Percentiles rank a stretch among this genome's conserved stretches.
Evolutionary conservation across 768 basidiomycete species (phyloP).

Genomic region (Boletellus emodensis): DNA sequence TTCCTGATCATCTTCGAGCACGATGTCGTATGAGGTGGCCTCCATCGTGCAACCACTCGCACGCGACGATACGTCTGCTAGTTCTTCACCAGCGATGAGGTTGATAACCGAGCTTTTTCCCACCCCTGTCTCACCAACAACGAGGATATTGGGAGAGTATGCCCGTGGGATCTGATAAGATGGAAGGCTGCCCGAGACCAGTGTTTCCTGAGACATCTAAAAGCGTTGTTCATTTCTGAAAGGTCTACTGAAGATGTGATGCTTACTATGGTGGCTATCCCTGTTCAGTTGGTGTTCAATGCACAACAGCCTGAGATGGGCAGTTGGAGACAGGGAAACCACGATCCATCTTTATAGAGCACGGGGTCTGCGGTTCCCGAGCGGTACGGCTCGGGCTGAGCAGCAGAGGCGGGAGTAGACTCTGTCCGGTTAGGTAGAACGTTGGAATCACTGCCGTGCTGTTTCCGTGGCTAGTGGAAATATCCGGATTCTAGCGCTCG

Average conservation of each 20-base stretch:
- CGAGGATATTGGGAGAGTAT: constrained; percentile 32
- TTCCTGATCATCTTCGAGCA: constrained; percentile 10
- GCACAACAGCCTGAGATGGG: background rate
- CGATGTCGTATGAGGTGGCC: constrained; percentile 20
- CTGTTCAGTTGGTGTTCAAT: background rate
- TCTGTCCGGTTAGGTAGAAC: background rate
- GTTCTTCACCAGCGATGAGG: constrained; percentile 28
- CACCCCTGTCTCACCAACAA: constrained; percentile 30
- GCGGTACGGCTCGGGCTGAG: background rate
- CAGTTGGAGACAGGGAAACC: background rate
- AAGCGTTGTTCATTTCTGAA: background rate
- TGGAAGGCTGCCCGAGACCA: background rate
- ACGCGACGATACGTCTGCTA: constrained; percentile 27
- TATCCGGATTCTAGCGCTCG: constrained; percentile 4
- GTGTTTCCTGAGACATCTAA: constrained; percentile 4
- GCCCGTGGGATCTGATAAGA: constrained; percentile 10
- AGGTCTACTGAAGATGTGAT: background rate
- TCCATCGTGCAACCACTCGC: constrained; percentile 35
- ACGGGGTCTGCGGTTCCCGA: background rate
- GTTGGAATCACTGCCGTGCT: background rate
- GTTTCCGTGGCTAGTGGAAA: background rate
- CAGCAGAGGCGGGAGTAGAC: background rate
- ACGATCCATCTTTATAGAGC: constrained; percentile 9
- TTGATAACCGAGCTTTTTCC: constrained; percentile 42
- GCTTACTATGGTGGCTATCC: constrained; percentile 10